These are phyloP conservation scores for Fusarium oxysporum DNA, from an alignment of 2,329 filamentous ascomycete species.

Conservation along the genomic window DNA sequence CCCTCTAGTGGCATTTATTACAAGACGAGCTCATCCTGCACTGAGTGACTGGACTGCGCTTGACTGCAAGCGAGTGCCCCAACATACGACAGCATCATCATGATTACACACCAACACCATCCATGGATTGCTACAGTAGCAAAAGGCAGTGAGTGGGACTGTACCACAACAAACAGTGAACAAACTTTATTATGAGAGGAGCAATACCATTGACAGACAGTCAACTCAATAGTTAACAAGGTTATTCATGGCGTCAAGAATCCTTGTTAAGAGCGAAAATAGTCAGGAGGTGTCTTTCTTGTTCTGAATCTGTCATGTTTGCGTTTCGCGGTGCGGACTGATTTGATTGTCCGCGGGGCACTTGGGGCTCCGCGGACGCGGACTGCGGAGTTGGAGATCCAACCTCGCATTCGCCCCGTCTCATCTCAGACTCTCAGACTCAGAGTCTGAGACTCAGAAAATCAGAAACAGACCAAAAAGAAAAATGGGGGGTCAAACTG, in stretches of 20 bases:
- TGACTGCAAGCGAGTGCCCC: neutral
- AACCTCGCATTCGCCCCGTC: neutral
- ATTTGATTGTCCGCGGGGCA: conserved; percentile 22
- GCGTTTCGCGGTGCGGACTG: neutral
- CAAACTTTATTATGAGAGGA: neutral
- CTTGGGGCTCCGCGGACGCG: conserved; percentile 25
- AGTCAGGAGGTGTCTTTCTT: neutral
- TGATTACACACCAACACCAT: conserved; percentile 1
- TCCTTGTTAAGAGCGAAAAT: neutral
- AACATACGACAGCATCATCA: conserved; percentile 9
- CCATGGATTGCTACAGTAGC: neutral
- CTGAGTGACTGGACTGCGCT: neutral
- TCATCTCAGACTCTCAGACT: neutral
- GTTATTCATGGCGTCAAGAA: neutral
- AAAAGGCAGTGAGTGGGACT: neutral
- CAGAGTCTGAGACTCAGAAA: neutral
- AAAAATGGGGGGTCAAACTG: neutral
- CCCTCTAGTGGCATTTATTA: neutral
- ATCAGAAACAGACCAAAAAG: neutral
- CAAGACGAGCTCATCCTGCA: neutral
- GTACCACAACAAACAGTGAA: neutral
- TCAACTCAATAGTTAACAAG: neutral
- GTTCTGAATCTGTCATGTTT: neutral
- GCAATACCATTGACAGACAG: neutral
- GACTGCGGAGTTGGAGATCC: conserved; percentile 38